Evolutionary conservation across 306 rosid genomes (phyloP), one percentile per base, ranked within the genome.

Genomic region (Amphicarpaea edgeworthii): DNA sequence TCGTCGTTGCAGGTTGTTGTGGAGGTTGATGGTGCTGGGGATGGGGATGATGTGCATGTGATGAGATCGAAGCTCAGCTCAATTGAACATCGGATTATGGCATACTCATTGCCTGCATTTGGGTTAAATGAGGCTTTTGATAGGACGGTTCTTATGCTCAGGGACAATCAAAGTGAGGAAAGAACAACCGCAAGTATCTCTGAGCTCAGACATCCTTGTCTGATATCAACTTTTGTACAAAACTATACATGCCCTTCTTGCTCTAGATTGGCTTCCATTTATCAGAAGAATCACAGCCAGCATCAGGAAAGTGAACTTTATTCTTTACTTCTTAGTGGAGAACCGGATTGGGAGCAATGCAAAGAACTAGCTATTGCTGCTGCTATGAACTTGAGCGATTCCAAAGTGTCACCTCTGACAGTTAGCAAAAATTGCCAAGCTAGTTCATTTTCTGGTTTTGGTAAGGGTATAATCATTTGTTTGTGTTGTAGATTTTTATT

Each of bases 61-160:
- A 43, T 87, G 85, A 87, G 81, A 75, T 91, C 91, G 40, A 89
- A 76, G 57, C 45, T 89, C 28, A 83, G 85, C 40, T 83, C 79
- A 21, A 53, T 63, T 20, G 83, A 84, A 76, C 89, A 79, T 70
- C 75, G 3, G 54, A 77, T 89, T 79, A 45, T 84, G 68, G 86
- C 94, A 0, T 83, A 83, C 74, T 87, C 94, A 0, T 82, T 88
- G 82, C 86, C 89, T 19, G 90, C 89, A 59, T 91, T 87, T 83
- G 97, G 97, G 17, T 86, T 91, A 49, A 91, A 85, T 79, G 93
- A 90, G 76, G 98, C 98, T 8, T 93, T 91, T 89, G 92, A 91
- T 65, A 81, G 94, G 86, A 84, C 88, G 6, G 82, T 91, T 77
- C 40, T 60, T 54, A 58, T 81, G 85, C 89, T 87, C 53, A 84